Base-by-base conservation (phyloP, 768 basidiomycete genomes). In the Pulveroboletus sp. region DNA sequence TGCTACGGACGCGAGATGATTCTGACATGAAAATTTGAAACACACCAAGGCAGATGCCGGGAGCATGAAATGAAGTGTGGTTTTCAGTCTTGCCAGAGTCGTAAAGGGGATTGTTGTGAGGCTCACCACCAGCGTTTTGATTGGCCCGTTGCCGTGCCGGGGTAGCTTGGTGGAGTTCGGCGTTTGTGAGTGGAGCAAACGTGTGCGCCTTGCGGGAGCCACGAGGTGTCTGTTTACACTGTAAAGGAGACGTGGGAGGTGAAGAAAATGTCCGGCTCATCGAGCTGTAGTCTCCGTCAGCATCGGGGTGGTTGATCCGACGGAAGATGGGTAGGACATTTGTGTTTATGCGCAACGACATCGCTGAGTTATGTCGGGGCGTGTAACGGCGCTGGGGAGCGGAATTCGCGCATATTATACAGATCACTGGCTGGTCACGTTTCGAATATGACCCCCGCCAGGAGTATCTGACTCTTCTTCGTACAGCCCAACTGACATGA, bases 1-100 rank as follows among this genome's bases (percentile, higher is more conserved):
- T 62, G 54, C 64, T 68, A 54, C 68, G 66, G 37, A 63, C 63
- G 58, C 62, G 66, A 58, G 57, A 61, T 56, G 59, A 57, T 40
- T 43, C 64, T 66, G 50, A 42, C 44, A 58, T 50, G 54, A 49
- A n/a, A 51, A 59, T 67, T 58, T 44, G 57, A 50, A 34, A 35
- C 16, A 37, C 38, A 54, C 47, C 16, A 56, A 50, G 41, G 47
- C 39, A 57, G 57, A 58, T 55, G 45, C 49, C 55, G 53, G 54
- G 49, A 43, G 46, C 20, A 49, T 48, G 49, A 56, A 55, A 55
- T 56, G 54, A 59, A 43, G 31, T 56, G 56, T 55, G 45, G 53
- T 48, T 49, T 51, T 65, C 49, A 59, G 54, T 51, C 53, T 57
- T 32, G 51, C 36, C 20, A 42, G 22, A 43, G 23, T 47, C 43